These are phyloP conservation scores for Cadophora luteo-olivacea DNA, from an alignment of 2,329 filamentous ascomycete species.

Conservation along the genomic window DNA sequence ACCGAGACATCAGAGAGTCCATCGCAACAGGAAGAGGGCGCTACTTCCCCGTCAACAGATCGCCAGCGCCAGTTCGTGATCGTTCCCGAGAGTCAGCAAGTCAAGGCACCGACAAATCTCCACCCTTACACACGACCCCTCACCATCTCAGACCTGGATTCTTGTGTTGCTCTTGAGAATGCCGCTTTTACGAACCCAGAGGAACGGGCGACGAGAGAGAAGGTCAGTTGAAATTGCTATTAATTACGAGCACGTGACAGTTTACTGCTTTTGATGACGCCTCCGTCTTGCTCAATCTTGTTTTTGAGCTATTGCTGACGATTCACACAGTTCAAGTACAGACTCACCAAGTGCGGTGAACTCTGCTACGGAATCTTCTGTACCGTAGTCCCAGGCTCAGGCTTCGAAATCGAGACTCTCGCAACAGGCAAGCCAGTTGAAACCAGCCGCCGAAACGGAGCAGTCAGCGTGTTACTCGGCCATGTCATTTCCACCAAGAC, in stretches of 20 bases:
- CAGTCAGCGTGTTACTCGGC: constrained; percentile 69
- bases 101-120: constrained; percentile 57
- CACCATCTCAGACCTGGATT: constrained; percentile 68
- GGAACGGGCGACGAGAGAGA: constrained; percentile 59
- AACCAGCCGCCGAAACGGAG: constrained; percentile 61
- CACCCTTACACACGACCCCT: constrained; percentile 79
- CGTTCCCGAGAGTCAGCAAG: constrained; percentile 36
- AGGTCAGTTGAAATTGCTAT: constrained; percentile 50
- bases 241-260: constrained; percentile 28
- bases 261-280: constrained; percentile 6
- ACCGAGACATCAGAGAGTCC: constrained; percentile 34
- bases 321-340: constrained; percentile 71
- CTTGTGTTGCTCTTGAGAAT: constrained; percentile 61
- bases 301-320: constrained; percentile 21
- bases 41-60: constrained; percentile 20
- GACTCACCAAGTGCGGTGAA: constrained; percentile 75
- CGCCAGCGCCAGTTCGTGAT: constrained; percentile 35
- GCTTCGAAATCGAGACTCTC: constrained; percentile 60
- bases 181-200: constrained; percentile 57
- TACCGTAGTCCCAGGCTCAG: constrained; percentile 58
- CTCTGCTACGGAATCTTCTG: constrained; percentile 83
- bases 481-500: constrained; percentile 81
- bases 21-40: constrained; percentile 25
- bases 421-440: constrained; percentile 63
- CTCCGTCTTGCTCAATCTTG: not conserved